These are phyloP conservation scores for Pseudocercospora vitis DNA, from an alignment of 2,329 filamentous ascomycete species.

Conservation along the genomic window DNA sequence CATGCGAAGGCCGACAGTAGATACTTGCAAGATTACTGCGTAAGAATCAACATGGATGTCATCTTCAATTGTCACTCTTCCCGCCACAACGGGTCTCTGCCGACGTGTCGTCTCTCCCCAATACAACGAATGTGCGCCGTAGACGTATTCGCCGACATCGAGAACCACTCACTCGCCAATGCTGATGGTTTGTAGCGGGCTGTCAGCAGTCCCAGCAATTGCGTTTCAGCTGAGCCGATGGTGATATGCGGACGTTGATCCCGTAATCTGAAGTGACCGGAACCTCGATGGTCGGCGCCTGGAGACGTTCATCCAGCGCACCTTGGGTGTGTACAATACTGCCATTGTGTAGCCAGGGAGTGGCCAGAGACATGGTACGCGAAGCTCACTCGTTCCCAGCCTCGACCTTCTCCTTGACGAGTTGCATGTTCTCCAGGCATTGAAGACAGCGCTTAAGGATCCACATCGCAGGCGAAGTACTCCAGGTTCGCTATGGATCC, in stretches of 20 bases:
- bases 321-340: not conserved
- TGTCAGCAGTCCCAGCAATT: constrained; percentile 4
- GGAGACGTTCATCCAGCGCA: not conserved
- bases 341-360: not conserved
- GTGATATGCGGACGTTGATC: not conserved
- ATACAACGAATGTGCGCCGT: not conserved
- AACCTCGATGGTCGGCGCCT: not conserved
- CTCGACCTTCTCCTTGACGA: not conserved
- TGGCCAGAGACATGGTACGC: too few relatives aligned
- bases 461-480: constrained; percentile 7
- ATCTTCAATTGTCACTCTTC: constrained; percentile 1
- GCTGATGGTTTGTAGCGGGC: not conserved
- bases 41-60: not conserved
- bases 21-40: constrained; percentile 4
- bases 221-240: not conserved
- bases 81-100: constrained; percentile 3
- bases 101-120: not conserved
- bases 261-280: constrained; percentile 2
- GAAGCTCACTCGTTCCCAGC: not conserved
- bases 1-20: not conserved
- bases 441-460: not conserved
- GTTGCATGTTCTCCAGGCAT: not conserved
- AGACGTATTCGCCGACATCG: not conserved
- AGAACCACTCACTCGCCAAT: not conserved
- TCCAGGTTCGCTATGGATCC: not conserved